Evolutionary conservation across 768 basidiomycete genomes (phyloP), one percentile per base, ranked within the genome.

Genomic region (Scleroderma bovista): DNA sequence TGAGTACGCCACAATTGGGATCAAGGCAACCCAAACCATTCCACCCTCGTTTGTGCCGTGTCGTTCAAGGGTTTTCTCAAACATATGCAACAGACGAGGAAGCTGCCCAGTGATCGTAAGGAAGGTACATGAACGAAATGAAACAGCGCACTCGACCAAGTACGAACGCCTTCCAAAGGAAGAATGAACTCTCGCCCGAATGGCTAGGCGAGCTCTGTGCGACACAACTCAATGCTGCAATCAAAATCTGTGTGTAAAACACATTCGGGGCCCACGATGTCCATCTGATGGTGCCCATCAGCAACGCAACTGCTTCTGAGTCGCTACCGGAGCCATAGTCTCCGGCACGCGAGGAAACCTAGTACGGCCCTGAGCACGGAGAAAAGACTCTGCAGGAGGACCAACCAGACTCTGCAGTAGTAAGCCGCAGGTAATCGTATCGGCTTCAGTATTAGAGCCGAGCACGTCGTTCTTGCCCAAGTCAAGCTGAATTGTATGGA

Each of bases 121-220:
- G 41, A 31, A 43, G 8, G 48, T 29, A n/a, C 29, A 52, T 19
- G 6, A 23, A 34, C 17, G 29, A 34, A 47, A 53, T 33, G 19
- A 51, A 26, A 44, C 47, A 54, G 45, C 83, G 57, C 67, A 90
- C 88, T 47, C 88, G 76, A 34, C 86, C 83, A 48, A 86, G 68
- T 17, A 87, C 73, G 59, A 89, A 90, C 17, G 81, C 75, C 55
- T 78, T 79, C 88, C 87, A 91, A 29, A 88, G 58, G 33, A 67
- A 68, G 40, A 63, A 54, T 47, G 68, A 51, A 58, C 65, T 54
- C 56, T 69, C 54, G 47, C 64, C 53, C 43, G 61, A 53, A 5
- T 60, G 60, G 48, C 49, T 69, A 2, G 70, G 60, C 13, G 67
- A 58, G 45, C 66, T 77, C 60, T 86, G 81, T 2, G 79, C 73